Conservation (phyloP, 208 protist species). For the Trypanosoma cruzi region DNA sequence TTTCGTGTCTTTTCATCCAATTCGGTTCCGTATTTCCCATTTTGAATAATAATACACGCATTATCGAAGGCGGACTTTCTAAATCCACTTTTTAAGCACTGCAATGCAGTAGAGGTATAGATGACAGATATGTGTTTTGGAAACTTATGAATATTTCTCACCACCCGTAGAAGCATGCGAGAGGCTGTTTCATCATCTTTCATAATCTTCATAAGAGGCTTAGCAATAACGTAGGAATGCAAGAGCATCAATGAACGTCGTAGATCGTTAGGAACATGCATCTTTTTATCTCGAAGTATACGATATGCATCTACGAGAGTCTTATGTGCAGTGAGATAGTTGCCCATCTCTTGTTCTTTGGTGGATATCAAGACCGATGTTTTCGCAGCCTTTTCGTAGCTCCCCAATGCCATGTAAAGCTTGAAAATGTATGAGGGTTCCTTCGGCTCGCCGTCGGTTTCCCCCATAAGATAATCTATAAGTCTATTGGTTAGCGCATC, state of each 20-base stretch:
- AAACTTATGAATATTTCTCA: slow-evolving; percentile 95
- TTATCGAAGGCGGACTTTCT: slow-evolving; percentile 96
- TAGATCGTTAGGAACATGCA: slow-evolving; percentile 93
- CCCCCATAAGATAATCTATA: slow-evolving; percentile 97
- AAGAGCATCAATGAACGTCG: slow-evolving; percentile 94
- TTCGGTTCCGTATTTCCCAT: slow-evolving; percentile 92
- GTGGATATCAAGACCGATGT: slow-evolving; percentile 96
- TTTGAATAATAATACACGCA: slow-evolving; percentile 95
- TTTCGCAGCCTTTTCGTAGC: slow-evolving; percentile 95
- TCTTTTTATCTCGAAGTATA: slow-evolving; percentile 85
- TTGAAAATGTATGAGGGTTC: slow-evolving; percentile 97
- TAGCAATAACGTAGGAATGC: slow-evolving; percentile 97
- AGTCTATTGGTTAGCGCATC: slow-evolving; percentile 94
- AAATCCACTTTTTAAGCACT: slow-evolving; percentile 93
- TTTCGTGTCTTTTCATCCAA: slow-evolving; percentile 95
- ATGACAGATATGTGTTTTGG: slow-evolving; percentile 95
- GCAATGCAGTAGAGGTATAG: slow-evolving; percentile 95
- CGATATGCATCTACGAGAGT: slow-evolving; percentile 94
- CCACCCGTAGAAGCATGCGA: slow-evolving; percentile 96
- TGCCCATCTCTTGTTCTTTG: slow-evolving; percentile 95
- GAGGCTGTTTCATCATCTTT: slow-evolving; percentile 91
- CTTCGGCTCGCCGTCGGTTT: slow-evolving; percentile 95
- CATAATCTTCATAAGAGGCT: slow-evolving; percentile 91
- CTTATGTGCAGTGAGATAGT: slow-evolving; percentile 94
- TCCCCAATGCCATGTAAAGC: slow-evolving; percentile 96